Percentiles rank a stretch among this genome's conserved stretches.
Conservation (phyloP, 2,329 filamentous ascomycete species). For the Geoglossum cookeanum region DNA sequence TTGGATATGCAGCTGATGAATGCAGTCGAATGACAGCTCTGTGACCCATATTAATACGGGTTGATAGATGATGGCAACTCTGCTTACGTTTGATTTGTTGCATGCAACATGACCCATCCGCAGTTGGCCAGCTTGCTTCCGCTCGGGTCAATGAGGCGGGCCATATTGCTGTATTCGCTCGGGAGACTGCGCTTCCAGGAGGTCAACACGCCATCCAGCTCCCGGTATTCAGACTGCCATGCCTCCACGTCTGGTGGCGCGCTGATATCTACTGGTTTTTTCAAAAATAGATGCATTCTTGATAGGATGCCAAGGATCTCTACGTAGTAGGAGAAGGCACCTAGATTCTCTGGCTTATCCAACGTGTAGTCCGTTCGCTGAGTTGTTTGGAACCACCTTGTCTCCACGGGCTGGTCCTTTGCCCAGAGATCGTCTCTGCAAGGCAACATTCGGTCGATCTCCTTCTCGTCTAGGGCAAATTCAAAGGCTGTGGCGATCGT, state of each 20-base stretch:
- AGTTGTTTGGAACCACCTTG: conserved; percentile 53
- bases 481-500: conserved; percentile 85
- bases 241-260: conserved; percentile 67
- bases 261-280: conserved; percentile 75
- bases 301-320: conserved; percentile 77
- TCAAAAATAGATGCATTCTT: conserved; percentile 73
- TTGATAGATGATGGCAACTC: background rate
- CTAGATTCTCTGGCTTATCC: conserved; percentile 60
- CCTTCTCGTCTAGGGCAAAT: conserved; percentile 72
- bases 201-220: conserved; percentile 61
- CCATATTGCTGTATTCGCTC: conserved; percentile 66
- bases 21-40: conserved; percentile 72
- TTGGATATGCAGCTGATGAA: conserved; percentile 83
- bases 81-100: conserved; percentile 63
- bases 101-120: conserved; percentile 80
- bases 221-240: conserved; percentile 76
- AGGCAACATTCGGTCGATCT: conserved; percentile 71
- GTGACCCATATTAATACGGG: background rate
- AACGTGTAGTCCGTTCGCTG: conserved; percentile 39
- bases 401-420: conserved; percentile 68
- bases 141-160: conserved; percentile 51
- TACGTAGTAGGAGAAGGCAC: conserved; percentile 76
- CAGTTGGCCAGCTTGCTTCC: conserved; percentile 54
- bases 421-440: conserved; percentile 77
- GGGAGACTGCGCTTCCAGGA: conserved; percentile 74